These are phyloP conservation scores for Ramaria sp. DNA, from an alignment of 768 basidiomycete genomes.

Conservation along the genomic window DNA sequence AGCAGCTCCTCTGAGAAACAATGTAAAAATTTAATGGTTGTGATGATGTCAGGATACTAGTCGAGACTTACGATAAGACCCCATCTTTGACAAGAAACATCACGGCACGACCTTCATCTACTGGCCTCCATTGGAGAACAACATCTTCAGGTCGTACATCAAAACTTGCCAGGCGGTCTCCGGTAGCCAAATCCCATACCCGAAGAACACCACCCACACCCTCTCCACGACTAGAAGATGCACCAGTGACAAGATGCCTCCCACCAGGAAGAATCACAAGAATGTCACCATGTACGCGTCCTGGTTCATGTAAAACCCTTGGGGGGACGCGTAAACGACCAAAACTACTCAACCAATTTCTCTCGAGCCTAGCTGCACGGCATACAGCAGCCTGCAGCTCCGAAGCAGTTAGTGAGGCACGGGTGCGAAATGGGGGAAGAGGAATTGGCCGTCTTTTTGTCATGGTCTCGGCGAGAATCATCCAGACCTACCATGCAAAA, in stretches of 20 bases:
- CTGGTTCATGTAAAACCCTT: constrained; percentile 5
- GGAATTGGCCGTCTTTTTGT: constrained; percentile 9
- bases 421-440: constrained; percentile 6
- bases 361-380: constrained; percentile 7
- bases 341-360: constrained; percentile 7
- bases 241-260: constrained; percentile 7
- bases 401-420: not conserved
- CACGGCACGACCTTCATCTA: constrained; percentile 9
- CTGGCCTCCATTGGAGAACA: constrained; percentile 8
- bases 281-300: constrained; percentile 4
- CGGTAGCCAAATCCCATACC: constrained; percentile 3
- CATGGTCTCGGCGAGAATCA: constrained; percentile 7
- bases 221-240: not conserved
- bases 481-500: constrained; percentile 5
- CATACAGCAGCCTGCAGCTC: constrained; percentile 4
- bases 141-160: constrained; percentile 6
- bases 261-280: constrained; percentile 7
- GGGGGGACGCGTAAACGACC: constrained; percentile 7
- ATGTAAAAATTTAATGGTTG: not conserved
- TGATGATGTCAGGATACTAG: not conserved
- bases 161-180: constrained; percentile 3
- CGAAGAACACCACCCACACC: constrained; percentile 5
- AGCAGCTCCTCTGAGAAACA: not conserved
- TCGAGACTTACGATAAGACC: not conserved
- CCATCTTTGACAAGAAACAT: constrained; percentile 9